Conservation (phyloP, 129 eudicot species). For the Tagetes erecta region DNA sequence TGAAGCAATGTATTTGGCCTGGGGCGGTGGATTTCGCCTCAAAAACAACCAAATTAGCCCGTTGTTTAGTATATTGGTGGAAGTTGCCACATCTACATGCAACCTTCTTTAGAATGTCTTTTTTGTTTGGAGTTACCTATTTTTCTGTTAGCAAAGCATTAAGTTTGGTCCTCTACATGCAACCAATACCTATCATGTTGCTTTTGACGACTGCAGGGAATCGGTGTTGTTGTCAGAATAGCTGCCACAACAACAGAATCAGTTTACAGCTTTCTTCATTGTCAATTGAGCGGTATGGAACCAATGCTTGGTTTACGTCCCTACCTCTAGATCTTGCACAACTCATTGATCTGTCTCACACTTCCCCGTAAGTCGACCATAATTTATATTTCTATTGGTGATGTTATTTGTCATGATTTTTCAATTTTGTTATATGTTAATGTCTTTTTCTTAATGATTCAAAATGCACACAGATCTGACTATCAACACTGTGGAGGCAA, state of each 20-base stretch:
- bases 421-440: not conserved
- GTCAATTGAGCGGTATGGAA: constrained; percentile 73
- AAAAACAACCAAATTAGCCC: too few relatives aligned
- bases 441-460: not conserved
- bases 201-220: constrained; percentile 41
- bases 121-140: not conserved
- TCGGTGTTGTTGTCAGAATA: constrained; percentile 67
- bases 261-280: constrained; percentile 68
- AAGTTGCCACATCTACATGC: too few relatives aligned
- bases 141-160: not conserved
- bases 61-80: too few relatives aligned
- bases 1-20: too few relatives aligned
- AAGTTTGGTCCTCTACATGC: not conserved
- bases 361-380: constrained; percentile 12
- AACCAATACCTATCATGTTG: not conserved
- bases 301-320: constrained; percentile 72
- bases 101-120: too few relatives aligned
- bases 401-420: not conserved
- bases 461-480: not conserved
- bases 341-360: not conserved
- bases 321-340: constrained; percentile 41
- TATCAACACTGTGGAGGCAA: not conserved
- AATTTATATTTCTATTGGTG: not conserved
- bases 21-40: too few relatives aligned
- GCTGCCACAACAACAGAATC: constrained; percentile 91